phyloP scores from a whole-genome alignment of 2,329 filamentous ascomycete species.

The Claviceps sorghi region DNA sequence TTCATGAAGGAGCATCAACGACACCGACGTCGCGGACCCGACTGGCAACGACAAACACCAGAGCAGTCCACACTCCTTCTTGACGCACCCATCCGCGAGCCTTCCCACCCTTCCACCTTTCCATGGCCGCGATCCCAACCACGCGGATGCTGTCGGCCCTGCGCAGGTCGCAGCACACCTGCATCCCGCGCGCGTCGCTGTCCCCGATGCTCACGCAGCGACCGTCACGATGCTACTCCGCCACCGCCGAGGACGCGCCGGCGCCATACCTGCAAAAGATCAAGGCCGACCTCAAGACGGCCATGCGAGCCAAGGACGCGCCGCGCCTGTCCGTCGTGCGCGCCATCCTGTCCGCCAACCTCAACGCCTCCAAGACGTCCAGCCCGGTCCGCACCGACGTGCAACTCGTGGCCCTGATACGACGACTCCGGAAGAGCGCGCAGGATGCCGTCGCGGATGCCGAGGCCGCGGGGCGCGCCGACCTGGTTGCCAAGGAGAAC shows the following conservation, averaged over 20 bases:
- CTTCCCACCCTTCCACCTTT: neutral
- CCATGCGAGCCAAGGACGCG: slow-evolving; percentile 51
- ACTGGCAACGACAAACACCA: neutral
- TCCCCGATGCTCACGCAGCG: slow-evolving; percentile 4
- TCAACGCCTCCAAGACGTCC: slow-evolving; percentile 61
- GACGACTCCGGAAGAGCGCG: slow-evolving; percentile 44
- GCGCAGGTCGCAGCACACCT: slow-evolving; percentile 7
- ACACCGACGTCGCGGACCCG: too few relatives aligned
- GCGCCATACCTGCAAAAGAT: slow-evolving; percentile 37
- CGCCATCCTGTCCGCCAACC: slow-evolving; percentile 50
- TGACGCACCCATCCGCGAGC: neutral
- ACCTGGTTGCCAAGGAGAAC: slow-evolving; percentile 57
- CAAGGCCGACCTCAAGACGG: slow-evolving; percentile 47
- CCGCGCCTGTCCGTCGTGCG: slow-evolving; percentile 55
- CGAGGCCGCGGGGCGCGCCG: slow-evolving; percentile 44
- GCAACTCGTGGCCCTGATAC: slow-evolving; percentile 52
- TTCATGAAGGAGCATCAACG: too few relatives aligned
- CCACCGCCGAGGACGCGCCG: slow-evolving; percentile 19
- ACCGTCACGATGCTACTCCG: slow-evolving; percentile 18
- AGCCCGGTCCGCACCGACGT: slow-evolving; percentile 56
- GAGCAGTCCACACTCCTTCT: neutral
- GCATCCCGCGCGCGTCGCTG: neutral
- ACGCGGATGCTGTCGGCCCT: slow-evolving; percentile 12
- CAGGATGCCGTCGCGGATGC: slow-evolving; percentile 51
- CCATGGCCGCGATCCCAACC: slow-evolving; percentile 13